Conservation (phyloP, 305 asterid genomes). For the Ajuga reptans region DNA sequence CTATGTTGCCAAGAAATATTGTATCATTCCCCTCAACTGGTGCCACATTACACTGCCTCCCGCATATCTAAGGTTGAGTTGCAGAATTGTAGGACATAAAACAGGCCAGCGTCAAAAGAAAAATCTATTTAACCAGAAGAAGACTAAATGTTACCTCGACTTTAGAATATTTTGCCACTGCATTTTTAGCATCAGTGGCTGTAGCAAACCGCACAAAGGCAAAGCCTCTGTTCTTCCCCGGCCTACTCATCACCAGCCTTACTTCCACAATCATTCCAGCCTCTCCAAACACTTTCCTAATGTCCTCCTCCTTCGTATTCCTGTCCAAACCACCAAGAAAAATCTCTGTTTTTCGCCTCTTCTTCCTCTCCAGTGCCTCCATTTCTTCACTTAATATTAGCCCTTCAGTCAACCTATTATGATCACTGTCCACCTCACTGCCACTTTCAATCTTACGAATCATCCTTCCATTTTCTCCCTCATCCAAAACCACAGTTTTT, state of each 20-base stretch:
- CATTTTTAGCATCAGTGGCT: constrained; percentile 58
- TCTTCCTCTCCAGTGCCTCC: constrained; percentile 53
- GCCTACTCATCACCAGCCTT: constrained; percentile 40
- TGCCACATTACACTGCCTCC: constrained; percentile 45
- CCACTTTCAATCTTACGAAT: constrained; percentile 17
- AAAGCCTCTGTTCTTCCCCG: constrained; percentile 58
- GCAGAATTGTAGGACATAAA: constrained; percentile 20
- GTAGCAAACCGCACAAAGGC: constrained; percentile 61
- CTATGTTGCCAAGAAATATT: constrained; percentile 58
- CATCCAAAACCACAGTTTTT: constrained; percentile 16
- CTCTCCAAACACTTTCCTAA: constrained; percentile 47
- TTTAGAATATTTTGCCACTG: constrained; percentile 41
- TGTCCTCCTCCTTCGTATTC: constrained; percentile 47
- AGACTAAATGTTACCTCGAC: constrained; percentile 45
- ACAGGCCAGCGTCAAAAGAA: background rate
- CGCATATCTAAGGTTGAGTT: constrained; percentile 48
- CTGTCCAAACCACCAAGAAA: constrained; percentile 63
- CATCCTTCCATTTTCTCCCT: constrained; percentile 12
- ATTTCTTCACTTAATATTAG: constrained; percentile 38
- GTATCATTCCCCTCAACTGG: constrained; percentile 66
- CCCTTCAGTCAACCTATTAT: constrained; percentile 25
- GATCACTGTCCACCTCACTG: constrained; percentile 24
- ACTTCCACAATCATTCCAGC: constrained; percentile 44
- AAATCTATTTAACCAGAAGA: background rate
- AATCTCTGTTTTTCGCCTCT: constrained; percentile 49